Base-by-base conservation (phyloP, 2,329 filamentous ascomycete genomes). In the Teratosphaeria viscida region DNA sequence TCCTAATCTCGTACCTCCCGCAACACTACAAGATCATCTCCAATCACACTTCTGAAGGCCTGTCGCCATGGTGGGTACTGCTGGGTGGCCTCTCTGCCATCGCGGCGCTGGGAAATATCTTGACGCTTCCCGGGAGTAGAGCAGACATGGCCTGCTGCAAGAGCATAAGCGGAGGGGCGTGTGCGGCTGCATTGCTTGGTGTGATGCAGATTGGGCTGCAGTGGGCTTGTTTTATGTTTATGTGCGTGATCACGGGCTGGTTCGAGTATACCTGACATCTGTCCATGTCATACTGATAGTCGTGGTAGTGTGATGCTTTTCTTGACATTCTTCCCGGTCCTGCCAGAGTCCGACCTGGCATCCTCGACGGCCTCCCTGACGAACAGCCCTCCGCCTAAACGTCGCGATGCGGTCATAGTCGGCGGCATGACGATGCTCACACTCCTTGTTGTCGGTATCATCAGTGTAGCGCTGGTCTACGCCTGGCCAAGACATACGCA, bases 11-110 rank as follows among this genome's bases (percentile, higher is more conserved):
- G 37, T 99, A 99, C 77, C 82, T 97, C 2, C 94, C 94, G 0
- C 94, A 99, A 73, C 92, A 97, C 75, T 83, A 88, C 73, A 90
- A 94, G 69, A 97, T 99, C 75, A 89, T 96, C 66, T 80, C 83
- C 49, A 85, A 91, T 59, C 84, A 86, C 62, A 94, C 90, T 14
- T 95, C 92, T 26, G 92, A 95, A 73, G 94, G 94, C 63, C 92
- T 99, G 63, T 96, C 92, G 34, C 92, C 94, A 8, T 94, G 92
- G 75, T 99, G 96, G 71, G 86, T 99, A 64, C 83, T 97, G 1
- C 84, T 99, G n/a, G 94, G 94, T 61, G 90, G 89, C 29, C 92
- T 92, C 1, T 95, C 90, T 7, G 67, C 95, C 89, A 57, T 89
- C 55, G 87, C 89, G 32, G 88, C 89, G 29, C 90, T 99, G 68